Evolutionary conservation across 441 rosid species (phyloP), one percentile per base, ranked within the genome.

Genomic region (Dalechampia spathulata): DNA sequence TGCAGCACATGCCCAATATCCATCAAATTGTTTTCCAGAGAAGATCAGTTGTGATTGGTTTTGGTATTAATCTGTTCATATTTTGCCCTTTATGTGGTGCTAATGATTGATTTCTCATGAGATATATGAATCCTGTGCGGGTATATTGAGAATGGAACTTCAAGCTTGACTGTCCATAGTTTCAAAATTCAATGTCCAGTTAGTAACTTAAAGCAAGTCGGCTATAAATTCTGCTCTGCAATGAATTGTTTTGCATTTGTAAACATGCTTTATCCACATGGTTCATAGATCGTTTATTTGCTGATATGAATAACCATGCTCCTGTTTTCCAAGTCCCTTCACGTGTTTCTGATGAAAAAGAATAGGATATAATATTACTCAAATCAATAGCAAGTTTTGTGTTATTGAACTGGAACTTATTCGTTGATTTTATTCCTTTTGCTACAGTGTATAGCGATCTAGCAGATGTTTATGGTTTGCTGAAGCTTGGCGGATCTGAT

Each of bases 401-500:
- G 0, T 52, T 53, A 21, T 22, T 30, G 10, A 12, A 2, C 16
- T 15, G 32, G 21, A 2, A 27, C 4, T 61, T 58, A 22, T 14
- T 38, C 39, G 38, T 49, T 55, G 57, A 53, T 34, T 54, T 36
- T 13, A 5, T 59, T 65, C 9, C 60, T 50, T 62, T 42, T 42
- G 14, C 61, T n/a, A 47, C 87, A 88, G 97, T 69, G 45, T 92
- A 75, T 73, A 79, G 83, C 10, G 90, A 85, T 62, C 66, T 92
- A 59, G 96, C 98, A 0, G 95, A 92, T 66, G 63, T 84, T 34
- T 71, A 83, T 21, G 77, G 71, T 55, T 90, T 92, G 55, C 48
- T 92, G 61, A 92, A 92, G 83, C 79, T 92, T 13, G 98, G 98
- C 63, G 98, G 98, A 4, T 83, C 98, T 22, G 98, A 92, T 79